These are phyloP conservation scores for Hagleromyces aurorensis DNA, from an alignment of 805 yeast genomes.

Conservation along the genomic window DNA sequence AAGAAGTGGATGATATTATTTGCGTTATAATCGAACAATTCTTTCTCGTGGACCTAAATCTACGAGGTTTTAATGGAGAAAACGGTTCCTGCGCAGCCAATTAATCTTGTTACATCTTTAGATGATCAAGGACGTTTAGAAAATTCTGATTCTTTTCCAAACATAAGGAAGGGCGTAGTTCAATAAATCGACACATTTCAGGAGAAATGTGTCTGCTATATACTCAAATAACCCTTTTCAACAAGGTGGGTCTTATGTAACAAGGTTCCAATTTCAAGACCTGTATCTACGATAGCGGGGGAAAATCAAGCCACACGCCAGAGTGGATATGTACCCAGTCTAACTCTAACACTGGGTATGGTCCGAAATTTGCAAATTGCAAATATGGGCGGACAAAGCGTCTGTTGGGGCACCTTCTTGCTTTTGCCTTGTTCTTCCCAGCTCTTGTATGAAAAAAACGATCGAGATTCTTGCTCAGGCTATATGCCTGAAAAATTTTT, in stretches of 20 bases:
- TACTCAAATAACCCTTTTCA: constrained; percentile 5
- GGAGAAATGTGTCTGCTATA: not conserved
- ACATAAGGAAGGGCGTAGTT: too few relatives aligned
- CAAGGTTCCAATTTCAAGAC: constrained; percentile 5
- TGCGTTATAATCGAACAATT: constrained; percentile 32
- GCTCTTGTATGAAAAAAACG: too few relatives aligned
- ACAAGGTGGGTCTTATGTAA: constrained; percentile 11
- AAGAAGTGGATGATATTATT: constrained; percentile 32
- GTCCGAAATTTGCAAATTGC: too few relatives aligned
- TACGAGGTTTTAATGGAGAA: constrained; percentile 32
- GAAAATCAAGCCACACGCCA: constrained; percentile 4
- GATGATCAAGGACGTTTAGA: constrained; percentile 31
- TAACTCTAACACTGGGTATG: too few relatives aligned
- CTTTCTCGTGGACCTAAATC: constrained; percentile 17
- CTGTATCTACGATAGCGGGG: constrained; percentile 15
- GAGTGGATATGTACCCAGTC: not conserved
- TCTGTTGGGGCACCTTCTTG: too few relatives aligned
- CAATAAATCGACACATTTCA: too few relatives aligned
- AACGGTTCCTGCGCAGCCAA: constrained; percentile 33
- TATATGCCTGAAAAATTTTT: too few relatives aligned
- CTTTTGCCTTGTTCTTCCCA: too few relatives aligned
- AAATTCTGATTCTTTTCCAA: constrained; percentile 33
- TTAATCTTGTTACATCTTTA: constrained; percentile 32
- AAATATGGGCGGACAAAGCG: too few relatives aligned
- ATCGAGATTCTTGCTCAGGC: too few relatives aligned